These are phyloP conservation scores for Fusarium subglutinans DNA, from an alignment of 2,329 filamentous ascomycete genomes.

Conservation along the genomic window DNA sequence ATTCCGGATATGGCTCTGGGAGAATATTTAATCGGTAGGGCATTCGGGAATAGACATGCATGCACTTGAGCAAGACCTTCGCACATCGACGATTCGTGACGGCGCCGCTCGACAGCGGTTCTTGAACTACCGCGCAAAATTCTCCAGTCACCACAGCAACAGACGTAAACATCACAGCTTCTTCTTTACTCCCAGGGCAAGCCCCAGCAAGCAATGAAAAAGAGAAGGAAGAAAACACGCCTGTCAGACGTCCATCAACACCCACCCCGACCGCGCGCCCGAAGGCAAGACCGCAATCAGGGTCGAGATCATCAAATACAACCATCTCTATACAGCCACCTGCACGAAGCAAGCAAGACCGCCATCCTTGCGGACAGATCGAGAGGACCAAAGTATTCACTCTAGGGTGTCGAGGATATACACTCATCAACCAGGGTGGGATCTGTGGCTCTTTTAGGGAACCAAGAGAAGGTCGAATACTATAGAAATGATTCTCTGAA, in stretches of 20 bases:
- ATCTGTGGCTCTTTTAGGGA: constrained; percentile 93
- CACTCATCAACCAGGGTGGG: constrained; percentile 63
- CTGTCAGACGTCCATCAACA: constrained; percentile 92
- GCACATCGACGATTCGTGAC: rapidly evolving
- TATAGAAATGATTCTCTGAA: constrained; percentile 97
- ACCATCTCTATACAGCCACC: constrained; percentile 81
- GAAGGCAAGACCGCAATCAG: constrained; percentile 75
- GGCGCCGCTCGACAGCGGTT: rapidly evolving
- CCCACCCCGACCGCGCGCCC: constrained; percentile 82
- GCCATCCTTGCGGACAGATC: constrained; percentile 62
- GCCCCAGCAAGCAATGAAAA: constrained; percentile 66
- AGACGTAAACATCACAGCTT: constrained; percentile 24
- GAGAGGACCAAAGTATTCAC: constrained; percentile 44
- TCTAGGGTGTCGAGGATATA: constrained; percentile 77
- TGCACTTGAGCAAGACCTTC: too few species aligned
- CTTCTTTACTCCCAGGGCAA: constrained; percentile 63
- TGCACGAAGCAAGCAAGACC: constrained; percentile 46
- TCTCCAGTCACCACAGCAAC: not conserved
- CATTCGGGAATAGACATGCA: not conserved
- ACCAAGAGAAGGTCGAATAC: constrained; percentile 92
- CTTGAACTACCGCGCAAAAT: rapidly evolving
- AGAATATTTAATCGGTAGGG: not conserved
- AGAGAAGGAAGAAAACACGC: constrained; percentile 59
- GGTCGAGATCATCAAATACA: constrained; percentile 88
- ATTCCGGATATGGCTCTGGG: not conserved